These are phyloP conservation scores for Termitomyces eurrhizus DNA, from an alignment of 768 basidiomycete species.

Conservation along the genomic window DNA sequence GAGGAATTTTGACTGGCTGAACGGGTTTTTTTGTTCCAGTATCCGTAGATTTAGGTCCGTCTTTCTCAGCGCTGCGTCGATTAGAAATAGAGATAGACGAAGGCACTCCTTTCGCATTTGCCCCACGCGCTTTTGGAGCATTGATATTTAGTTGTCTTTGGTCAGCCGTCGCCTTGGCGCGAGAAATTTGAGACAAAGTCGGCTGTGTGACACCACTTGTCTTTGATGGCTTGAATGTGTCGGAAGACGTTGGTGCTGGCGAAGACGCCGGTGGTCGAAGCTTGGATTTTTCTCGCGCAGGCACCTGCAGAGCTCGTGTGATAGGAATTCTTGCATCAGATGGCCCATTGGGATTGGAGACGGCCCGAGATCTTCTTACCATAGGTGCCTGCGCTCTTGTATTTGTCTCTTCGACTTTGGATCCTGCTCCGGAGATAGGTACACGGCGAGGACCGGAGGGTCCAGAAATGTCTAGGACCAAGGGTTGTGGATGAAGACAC, in stretches of 20 bases:
- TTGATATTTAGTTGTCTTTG: conserved; percentile 4
- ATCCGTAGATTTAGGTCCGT: conserved; percentile 5
- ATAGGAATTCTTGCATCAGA: conserved; percentile 1
- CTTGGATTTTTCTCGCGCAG: conserved; percentile 5
- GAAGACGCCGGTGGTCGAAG: background rate
- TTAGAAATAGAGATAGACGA: background rate
- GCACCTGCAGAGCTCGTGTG: background rate
- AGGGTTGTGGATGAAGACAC: conserved; percentile 1
- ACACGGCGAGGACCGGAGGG: conserved; percentile 14
- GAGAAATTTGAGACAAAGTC: conserved; percentile 25
- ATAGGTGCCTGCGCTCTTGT: background rate
- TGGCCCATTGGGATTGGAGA: background rate
- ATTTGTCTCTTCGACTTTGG: background rate
- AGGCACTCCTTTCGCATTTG: background rate
- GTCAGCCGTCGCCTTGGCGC: conserved; percentile 17
- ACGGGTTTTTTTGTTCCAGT: conserved; percentile 14
- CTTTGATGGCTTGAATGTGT: conserved; percentile 8
- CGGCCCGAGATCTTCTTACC: conserved; percentile 9
- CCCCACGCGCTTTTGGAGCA: conserved; percentile 12
- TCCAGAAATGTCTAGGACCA: background rate
- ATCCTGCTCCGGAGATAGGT: conserved; percentile 3
- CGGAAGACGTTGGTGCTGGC: background rate
- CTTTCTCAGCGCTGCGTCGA: background rate
- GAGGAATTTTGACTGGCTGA: conserved; percentile 30
- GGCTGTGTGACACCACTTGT: conserved; percentile 20